phyloP scores from a whole-genome alignment of 371 early-diverging fungal species.

The Mucor sp. region DNA sequence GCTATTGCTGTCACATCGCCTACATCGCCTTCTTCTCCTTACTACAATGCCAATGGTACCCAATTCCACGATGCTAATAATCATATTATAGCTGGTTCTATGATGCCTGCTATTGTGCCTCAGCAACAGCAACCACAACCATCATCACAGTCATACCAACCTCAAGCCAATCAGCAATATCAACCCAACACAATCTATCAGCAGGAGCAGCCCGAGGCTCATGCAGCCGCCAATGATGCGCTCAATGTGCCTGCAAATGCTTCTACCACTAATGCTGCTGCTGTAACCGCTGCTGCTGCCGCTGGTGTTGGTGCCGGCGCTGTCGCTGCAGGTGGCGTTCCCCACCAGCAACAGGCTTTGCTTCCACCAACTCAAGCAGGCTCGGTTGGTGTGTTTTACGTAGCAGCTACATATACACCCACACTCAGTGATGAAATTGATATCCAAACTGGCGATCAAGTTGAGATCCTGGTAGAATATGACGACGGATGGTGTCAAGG shows the following conservation, averaged over 20 bases:
- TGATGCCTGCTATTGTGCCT: conserved; percentile 11
- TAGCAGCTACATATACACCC: conserved; percentile 62
- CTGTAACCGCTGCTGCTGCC: conserved; percentile 17
- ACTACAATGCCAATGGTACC: background rate
- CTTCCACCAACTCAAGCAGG: conserved; percentile 27
- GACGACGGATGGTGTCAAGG: conserved; percentile 2
- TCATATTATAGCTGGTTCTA: conserved; percentile 21
- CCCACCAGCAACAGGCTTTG: background rate
- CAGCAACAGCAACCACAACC: background rate
- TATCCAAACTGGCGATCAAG: conserved; percentile 63
- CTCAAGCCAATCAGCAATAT: conserved; percentile 6
- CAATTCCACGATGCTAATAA: conserved; percentile 23
- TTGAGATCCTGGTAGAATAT: conserved; percentile 64
- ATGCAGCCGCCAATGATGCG: background rate
- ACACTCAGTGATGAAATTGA: conserved; percentile 71
- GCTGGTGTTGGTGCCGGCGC: conserved; percentile 3
- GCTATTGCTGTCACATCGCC: conserved; percentile 1
- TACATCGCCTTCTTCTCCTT: conserved; percentile 6
- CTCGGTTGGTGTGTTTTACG: conserved; percentile 56
- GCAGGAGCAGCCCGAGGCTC: background rate
- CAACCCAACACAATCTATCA: conserved; percentile 1
- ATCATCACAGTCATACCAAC: conserved; percentile 5
- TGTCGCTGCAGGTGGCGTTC: too few relatives aligned
- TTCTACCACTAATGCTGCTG: background rate
- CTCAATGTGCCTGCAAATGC: conserved; percentile 11